Evolutionary conservation across 129 eudicot genomes (phyloP).

Genomic region (Calendula officinalis): DNA sequence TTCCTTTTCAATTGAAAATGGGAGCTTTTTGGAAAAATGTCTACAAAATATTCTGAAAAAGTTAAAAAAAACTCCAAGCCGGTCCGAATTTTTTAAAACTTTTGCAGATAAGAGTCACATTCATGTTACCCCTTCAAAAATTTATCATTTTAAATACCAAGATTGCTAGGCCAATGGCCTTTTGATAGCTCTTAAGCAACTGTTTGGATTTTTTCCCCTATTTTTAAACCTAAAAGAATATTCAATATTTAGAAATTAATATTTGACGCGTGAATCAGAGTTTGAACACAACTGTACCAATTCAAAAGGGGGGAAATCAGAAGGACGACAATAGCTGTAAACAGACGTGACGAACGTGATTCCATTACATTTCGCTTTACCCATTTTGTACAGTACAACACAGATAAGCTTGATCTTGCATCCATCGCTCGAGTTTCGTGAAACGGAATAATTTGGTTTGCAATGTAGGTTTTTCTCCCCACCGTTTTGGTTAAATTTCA

Average conservation of each 20-base stretch:
- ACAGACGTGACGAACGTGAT: slow-evolving; percentile 13
- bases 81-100: too few species aligned
- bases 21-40: too few species aligned
- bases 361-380: neutral
- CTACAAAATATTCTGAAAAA: too few species aligned
- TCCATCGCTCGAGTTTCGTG: slow-evolving; percentile 13
- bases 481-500: slow-evolving; percentile 17
- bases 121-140: too few species aligned
- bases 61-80: too few species aligned
- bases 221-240: neutral
- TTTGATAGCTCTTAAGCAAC: neutral
- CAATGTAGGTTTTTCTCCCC: slow-evolving; percentile 27
- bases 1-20: too few species aligned
- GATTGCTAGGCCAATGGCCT: too few species aligned
- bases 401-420: slow-evolving; percentile 22
- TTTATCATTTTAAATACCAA: neutral
- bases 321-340: too few species aligned
- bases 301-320: too few species aligned
- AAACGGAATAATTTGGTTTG: neutral
- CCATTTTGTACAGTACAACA: slow-evolving; percentile 36
- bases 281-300: neutral
- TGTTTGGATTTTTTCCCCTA: neutral
- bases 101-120: too few species aligned
- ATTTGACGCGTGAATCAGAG: slow-evolving; percentile 12
- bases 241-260: neutral